A percentile compares a stretch with the other conserved stretches of the same genome.
phyloP scores from a whole-genome alignment of 495 filamentous ascomycete genomes.

The Talaromyces nanjingensis region DNA sequence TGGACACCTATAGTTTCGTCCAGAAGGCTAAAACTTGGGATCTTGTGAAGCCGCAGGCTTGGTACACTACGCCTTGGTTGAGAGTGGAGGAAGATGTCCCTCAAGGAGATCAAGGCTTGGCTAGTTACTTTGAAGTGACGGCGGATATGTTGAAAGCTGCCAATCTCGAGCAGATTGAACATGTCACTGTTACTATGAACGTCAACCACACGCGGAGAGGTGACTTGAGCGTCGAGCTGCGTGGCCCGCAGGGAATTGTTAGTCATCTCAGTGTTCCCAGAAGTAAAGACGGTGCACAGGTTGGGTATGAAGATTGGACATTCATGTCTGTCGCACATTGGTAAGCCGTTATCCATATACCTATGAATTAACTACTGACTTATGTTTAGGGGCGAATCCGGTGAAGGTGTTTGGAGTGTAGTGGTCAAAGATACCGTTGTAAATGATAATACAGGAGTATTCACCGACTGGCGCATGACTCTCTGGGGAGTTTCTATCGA shows the following conservation, averaged over 20 bases:
- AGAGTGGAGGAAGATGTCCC: conserved; percentile 82
- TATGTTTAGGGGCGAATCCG: conserved; percentile 72
- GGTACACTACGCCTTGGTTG: conserved; percentile 89
- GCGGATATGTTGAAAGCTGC: conserved; percentile 66
- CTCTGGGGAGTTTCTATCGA: conserved; percentile 89
- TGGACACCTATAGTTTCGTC: conserved; percentile 81
- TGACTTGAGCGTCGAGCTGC: conserved; percentile 87
- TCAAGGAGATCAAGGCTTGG: conserved; percentile 74
- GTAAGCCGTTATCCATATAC: conserved; percentile 40
- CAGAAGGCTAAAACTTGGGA: conserved; percentile 80
- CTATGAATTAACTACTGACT: conserved; percentile 9
- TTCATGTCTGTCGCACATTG: conserved; percentile 98
- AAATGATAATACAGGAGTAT: conserved; percentile 69
- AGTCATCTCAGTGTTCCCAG: conserved; percentile 78
- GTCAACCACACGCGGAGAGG: conserved; percentile 77
- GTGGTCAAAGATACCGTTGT: conserved; percentile 79
- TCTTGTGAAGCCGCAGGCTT: conserved; percentile 92
- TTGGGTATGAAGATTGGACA: conserved; percentile 93
- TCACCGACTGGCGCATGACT: conserved; percentile 88
- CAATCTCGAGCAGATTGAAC: conserved; percentile 81
- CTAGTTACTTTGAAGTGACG: conserved; percentile 72
- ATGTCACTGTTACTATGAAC: conserved; percentile 98
- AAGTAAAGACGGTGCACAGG: conserved; percentile 49
- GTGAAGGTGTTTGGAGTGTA: conserved; percentile 82
- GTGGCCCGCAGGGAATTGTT: conserved; percentile 72